Base-by-base conservation (phyloP, 371 early-diverging fungal species). In the Lichtheimia corymbifera region DNA sequence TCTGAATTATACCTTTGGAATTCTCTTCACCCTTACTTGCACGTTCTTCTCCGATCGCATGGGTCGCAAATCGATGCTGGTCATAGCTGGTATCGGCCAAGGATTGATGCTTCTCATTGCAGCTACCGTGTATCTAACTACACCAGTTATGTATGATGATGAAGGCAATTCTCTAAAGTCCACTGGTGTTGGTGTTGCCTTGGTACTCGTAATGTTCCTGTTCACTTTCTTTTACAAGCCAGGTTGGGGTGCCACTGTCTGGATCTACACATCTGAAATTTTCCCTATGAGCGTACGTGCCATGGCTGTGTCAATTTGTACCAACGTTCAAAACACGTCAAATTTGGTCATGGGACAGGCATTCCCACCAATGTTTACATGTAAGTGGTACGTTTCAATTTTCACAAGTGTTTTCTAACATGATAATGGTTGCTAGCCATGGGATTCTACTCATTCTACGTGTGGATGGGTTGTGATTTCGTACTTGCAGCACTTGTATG, bases 211-310 rank as follows among this genome's bases (percentile, higher is more conserved):
- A 53, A 59, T 70, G 63, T 70, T 70, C 63, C 27, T 70, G 43
- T 70, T 70, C 45, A 70, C 66, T 13, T 66, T 66, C 50, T 66
- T 66, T 20, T 70, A 70, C 47, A 70, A 70, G 49, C 70, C 70
- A 20, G 62, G 91, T 28, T 94, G 93, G 93, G 94, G 94, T 15
- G 94, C 95, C 44, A 82, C 91, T 55, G 91, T 87, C 40, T 95
- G 94, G 96, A 89, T 91, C 66, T 92, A 92, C 73, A 91, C 93
- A 35, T 82, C 92, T 18, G 96, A 95, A 67, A 90, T 91, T 67
- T 90, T 83, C 76, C 90, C 92, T 14, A 76, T 83, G 65, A 80
- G 82, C 49, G 77, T 87, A 55, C 85, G 88, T 59, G 84, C 87
- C 61, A 90, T 90, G 72, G 93, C 87, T 53, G 86, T 89, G 53